phyloP scores from a whole-genome alignment of 257 asterid species.

The Penstemon barbatus region DNA sequence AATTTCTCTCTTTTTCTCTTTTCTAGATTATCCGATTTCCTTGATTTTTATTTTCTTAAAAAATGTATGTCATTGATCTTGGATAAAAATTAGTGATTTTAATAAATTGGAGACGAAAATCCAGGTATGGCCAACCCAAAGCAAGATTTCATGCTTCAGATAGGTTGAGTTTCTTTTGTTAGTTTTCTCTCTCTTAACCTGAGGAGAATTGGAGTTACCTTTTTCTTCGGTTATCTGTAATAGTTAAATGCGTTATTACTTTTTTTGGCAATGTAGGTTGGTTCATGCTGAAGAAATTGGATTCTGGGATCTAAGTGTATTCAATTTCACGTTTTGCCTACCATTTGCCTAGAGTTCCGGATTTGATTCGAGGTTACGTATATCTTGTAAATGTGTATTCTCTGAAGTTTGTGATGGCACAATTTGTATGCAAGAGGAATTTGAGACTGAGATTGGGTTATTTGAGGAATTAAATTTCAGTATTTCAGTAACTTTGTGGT shows the following conservation, averaged over 20 bases:
- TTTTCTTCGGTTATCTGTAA: slow-evolving; percentile 6
- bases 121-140: slow-evolving; percentile 28
- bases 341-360: slow-evolving; percentile 23
- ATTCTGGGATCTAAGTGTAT: slow-evolving; percentile 42
- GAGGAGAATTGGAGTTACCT: not conserved
- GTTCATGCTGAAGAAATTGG: slow-evolving; percentile 30
- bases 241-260: slow-evolving; percentile 18
- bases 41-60: not conserved
- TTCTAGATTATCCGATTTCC: not conserved
- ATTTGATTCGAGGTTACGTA: slow-evolving; percentile 17
- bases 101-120: slow-evolving; percentile 29
- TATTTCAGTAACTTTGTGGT: slow-evolving; percentile 9
- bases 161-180: slow-evolving; percentile 21
- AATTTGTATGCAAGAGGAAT: slow-evolving; percentile 4
- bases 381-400: slow-evolving; percentile 7
- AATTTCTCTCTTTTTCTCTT: slow-evolving; percentile 31
- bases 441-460: slow-evolving; percentile 20
- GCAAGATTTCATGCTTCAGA: slow-evolving; percentile 8
- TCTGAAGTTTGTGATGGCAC: slow-evolving; percentile 4
- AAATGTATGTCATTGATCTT: slow-evolving; percentile 23
- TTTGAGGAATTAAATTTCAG: slow-evolving; percentile 11
- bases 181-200: slow-evolving; percentile 24
- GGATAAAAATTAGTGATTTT: slow-evolving; percentile 17
- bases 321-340: slow-evolving; percentile 15
- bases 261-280: slow-evolving; percentile 53